Evolutionary conservation across 345 rosid genomes (phyloP).

Genomic region (Firmiana major): DNA sequence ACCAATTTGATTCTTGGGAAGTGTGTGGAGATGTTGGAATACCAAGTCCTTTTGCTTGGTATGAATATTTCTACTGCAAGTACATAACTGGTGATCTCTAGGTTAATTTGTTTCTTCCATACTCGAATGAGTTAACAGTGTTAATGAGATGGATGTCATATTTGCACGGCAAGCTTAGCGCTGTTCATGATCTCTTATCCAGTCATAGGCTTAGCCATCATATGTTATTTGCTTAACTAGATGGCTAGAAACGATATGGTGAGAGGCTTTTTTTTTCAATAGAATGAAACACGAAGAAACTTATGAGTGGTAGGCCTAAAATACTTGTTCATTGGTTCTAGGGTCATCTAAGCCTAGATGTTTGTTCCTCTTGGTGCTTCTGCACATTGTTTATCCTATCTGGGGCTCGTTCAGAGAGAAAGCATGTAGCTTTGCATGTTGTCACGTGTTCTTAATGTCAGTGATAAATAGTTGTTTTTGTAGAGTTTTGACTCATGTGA

Average conservation of each 20-base stretch:
- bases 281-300: not conserved
- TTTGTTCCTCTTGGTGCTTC: not conserved
- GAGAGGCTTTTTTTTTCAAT: not conserved
- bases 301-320: not conserved
- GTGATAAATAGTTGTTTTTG: not conserved
- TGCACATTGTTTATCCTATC: not conserved
- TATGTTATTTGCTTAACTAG: not conserved
- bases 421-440: not conserved
- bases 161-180: not conserved
- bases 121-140: not conserved
- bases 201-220: not conserved
- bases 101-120: not conserved
- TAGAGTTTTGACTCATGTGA: not conserved
- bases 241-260: not conserved
- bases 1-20: not conserved
- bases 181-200: not conserved
- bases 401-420: not conserved
- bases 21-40: not conserved
- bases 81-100: not conserved
- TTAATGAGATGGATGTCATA: not conserved
- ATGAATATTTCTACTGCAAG: not conserved
- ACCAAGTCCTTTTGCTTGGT: not conserved
- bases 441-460: not conserved
- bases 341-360: not conserved
- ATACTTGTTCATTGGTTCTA: conserved; percentile 1